These are phyloP conservation scores for Thalia dealbata DNA, from an alignment of 176 grass and related monocot species.

Conservation along the genomic window DNA sequence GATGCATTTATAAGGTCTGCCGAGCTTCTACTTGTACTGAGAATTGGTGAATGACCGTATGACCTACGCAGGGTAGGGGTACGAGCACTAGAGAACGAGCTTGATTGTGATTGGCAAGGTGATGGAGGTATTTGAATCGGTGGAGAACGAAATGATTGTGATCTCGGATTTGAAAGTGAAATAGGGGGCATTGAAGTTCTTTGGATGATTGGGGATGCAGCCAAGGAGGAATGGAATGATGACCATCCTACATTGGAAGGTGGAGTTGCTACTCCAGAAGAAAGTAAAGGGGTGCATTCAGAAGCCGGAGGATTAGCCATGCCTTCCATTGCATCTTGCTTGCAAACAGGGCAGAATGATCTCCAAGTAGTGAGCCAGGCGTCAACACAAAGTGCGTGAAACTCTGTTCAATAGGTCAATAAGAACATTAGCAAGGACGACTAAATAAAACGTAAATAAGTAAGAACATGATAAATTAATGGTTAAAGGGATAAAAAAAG, in stretches of 20 bases:
- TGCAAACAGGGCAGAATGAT: constrained; percentile 97
- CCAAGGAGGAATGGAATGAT: constrained; percentile 4
- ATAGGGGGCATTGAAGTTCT: background rate
- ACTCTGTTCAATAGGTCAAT: constrained; percentile 33
- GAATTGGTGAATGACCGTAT: constrained; percentile 27
- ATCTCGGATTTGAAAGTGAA: background rate
- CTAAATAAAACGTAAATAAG: background rate
- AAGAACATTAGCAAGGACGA: background rate
- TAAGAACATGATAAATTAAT: background rate
- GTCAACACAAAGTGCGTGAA: constrained; percentile 78
- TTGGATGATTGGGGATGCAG: constrained; percentile 1
- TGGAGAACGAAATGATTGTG: constrained; percentile 21
- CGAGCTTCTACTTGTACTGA: constrained; percentile 9
- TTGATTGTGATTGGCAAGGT: constrained; percentile 13
- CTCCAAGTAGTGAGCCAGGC: constrained; percentile 81
- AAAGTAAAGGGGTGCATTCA: constrained; percentile 70
- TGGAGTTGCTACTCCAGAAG: constrained; percentile 17
- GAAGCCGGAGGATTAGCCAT: constrained; percentile 36
- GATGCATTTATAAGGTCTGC: constrained; percentile 26
- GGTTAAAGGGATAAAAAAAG: background rate
- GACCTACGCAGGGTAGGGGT: constrained; percentile 22
- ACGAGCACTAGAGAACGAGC: constrained; percentile 13
- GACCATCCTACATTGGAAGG: background rate
- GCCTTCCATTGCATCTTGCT: constrained; percentile 59
- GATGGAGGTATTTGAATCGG: background rate